Conservation (phyloP, 768 basidiomycete genomes). For the Phylloporus sp. region DNA sequence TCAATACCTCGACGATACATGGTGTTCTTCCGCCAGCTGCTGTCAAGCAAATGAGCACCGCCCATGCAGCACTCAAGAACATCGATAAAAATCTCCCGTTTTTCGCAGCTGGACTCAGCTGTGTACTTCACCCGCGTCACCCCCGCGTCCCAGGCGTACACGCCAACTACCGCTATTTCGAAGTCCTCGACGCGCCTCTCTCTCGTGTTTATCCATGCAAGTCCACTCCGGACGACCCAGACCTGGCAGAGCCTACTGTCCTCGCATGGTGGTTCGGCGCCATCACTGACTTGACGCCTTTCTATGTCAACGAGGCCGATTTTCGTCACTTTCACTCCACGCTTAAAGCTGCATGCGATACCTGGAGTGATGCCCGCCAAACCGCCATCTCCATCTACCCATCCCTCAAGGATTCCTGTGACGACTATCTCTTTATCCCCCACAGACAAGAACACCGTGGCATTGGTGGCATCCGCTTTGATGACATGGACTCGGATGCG, state of each 20-base stretch:
- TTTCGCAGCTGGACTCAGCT: conserved; percentile 16
- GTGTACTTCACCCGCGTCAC: conserved; percentile 23
- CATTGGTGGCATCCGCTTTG: conserved; percentile 56
- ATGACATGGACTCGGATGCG: conserved; percentile 40
- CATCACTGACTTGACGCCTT: conserved; percentile 45
- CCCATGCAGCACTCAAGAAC: conserved; percentile 15
- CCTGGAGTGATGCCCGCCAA: conserved; percentile 28
- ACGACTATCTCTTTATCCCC: conserved; percentile 51
- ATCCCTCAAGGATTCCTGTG: conserved; percentile 49
- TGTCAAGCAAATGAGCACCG: conserved; percentile 20
- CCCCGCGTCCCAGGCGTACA: conserved; percentile 19
- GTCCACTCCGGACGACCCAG: not conserved
- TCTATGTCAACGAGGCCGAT: conserved; percentile 46
- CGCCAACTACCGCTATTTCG: conserved; percentile 27
- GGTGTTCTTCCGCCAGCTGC: conserved; percentile 19
- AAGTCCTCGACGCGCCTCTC: conserved; percentile 14
- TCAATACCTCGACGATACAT: conserved; percentile 19
- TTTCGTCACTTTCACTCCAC: conserved; percentile 44
- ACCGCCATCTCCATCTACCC: conserved; percentile 33
- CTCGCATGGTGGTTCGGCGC: conserved; percentile 28
- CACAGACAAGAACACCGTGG: conserved; percentile 51
- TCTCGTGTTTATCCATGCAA: not conserved
- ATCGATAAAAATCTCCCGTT: conserved; percentile 12
- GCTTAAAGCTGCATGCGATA: conserved; percentile 42
- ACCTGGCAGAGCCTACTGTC: conserved; percentile 9